Conservation (phyloP, 2,329 filamentous ascomycete genomes). For the Fusarium sp. region DNA sequence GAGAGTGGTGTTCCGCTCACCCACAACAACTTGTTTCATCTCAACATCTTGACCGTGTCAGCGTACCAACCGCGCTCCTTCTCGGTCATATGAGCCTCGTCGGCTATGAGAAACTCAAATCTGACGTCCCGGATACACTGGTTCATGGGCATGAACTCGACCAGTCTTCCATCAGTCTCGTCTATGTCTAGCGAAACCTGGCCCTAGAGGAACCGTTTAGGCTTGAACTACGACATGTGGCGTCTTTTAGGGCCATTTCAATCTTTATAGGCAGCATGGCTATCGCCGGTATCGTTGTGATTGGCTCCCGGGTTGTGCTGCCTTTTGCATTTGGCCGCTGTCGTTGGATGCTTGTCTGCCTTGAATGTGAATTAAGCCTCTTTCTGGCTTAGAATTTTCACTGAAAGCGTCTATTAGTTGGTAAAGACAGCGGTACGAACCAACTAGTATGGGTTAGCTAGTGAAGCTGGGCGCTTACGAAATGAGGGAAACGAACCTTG, state of each 20-base stretch:
- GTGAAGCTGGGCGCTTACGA: too few species aligned
- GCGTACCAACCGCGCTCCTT: background rate
- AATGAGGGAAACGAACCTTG: too few species aligned
- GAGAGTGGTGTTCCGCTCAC: background rate
- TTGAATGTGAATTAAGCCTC: too few species aligned
- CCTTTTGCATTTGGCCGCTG: too few species aligned
- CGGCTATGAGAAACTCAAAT: background rate
- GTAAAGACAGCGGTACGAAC: too few species aligned
- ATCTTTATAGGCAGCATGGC: too few species aligned
- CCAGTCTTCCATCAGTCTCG: background rate
- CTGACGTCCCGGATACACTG: background rate
- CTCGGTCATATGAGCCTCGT: background rate
- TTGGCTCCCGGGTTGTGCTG: too few species aligned
- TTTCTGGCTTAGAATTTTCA: too few species aligned
- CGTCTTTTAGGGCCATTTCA: background rate
- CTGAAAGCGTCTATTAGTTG: too few species aligned
- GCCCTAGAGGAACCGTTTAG: background rate
- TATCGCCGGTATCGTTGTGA: too few species aligned
- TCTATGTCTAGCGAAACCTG: background rate
- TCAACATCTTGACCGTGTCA: background rate
- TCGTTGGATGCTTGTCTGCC: too few species aligned
- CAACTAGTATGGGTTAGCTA: too few species aligned
- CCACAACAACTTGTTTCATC: background rate
- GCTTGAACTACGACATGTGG: background rate
- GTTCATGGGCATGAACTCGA: background rate